Evolutionary conservation across 352 stramenopile species (phyloP).

Genomic region (Pythium sp.): DNA sequence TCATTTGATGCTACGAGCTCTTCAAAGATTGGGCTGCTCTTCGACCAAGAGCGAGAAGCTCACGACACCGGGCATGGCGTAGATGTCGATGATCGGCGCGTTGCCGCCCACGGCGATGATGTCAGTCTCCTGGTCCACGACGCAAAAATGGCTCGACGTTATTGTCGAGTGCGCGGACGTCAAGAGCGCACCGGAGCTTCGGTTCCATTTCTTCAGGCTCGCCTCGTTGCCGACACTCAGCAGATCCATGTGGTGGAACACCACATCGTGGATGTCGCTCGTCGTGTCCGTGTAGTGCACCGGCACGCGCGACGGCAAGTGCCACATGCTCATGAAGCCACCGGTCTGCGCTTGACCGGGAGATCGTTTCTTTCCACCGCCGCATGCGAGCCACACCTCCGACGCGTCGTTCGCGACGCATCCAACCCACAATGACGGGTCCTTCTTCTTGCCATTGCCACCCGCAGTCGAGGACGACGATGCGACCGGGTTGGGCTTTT

Average conservation of each 20-base stretch:
- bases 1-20: not conserved
- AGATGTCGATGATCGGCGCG: constrained; percentile 63
- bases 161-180: constrained; percentile 52
- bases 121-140: constrained; percentile 54
- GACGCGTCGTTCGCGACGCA: constrained; percentile 63
- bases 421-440: constrained; percentile 46
- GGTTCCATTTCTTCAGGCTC: constrained; percentile 73
- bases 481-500: constrained; percentile 12
- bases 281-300: constrained; percentile 61
- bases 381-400: constrained; percentile 67
- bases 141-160: constrained; percentile 66
- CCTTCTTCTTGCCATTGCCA: constrained; percentile 12
- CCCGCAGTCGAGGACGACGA: not conserved
- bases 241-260: constrained; percentile 70
- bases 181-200: constrained; percentile 56
- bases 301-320: constrained; percentile 67
- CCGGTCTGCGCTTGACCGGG: constrained; percentile 20
- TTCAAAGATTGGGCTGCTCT: not conserved
- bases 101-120: constrained; percentile 66
- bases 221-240: constrained; percentile 72
- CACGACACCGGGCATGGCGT: constrained; percentile 77
- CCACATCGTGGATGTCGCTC: constrained; percentile 64
- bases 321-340: constrained; percentile 76
- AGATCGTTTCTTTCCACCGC: constrained; percentile 42
- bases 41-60: constrained; percentile 74